Conservation (phyloP, 306 rosid species). For the Trifolium fragiferum region DNA sequence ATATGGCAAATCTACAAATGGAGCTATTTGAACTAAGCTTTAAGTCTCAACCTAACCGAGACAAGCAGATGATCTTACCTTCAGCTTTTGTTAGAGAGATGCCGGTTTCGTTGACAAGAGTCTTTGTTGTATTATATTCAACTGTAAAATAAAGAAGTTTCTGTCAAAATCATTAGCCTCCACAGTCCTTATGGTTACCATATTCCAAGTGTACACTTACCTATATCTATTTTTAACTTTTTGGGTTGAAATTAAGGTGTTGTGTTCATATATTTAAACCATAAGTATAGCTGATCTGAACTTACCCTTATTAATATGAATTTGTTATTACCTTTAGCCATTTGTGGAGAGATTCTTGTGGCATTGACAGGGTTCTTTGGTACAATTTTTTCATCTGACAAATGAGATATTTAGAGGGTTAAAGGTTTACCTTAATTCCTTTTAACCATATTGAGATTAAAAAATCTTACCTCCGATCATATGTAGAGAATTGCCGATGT, state of each 20-base stretch:
- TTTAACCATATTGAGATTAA: constrained; percentile 24
- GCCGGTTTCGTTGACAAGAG: constrained; percentile 29
- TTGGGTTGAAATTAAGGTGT: background rate
- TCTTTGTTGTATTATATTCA: constrained; percentile 36
- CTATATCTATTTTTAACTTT: background rate
- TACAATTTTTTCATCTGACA: constrained; percentile 45
- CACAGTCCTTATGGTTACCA: background rate
- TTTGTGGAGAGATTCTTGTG: constrained; percentile 39
- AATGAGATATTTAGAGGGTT: constrained; percentile 12
- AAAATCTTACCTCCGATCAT: constrained; percentile 36
- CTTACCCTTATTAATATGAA: background rate
- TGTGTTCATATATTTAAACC: constrained; percentile 13
- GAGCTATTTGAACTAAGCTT: background rate
- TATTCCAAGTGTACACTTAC: background rate
- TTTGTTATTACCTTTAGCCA: constrained; percentile 36
- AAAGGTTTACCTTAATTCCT: constrained; percentile 15
- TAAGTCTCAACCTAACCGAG: constrained; percentile 12
- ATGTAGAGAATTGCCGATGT: constrained; percentile 35
- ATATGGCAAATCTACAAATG: background rate
- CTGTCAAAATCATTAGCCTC: constrained; percentile 27
- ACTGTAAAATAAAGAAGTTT: constrained; percentile 38
- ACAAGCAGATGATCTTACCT: constrained; percentile 39
- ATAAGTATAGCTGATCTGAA: constrained; percentile 4
- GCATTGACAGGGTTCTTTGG: constrained; percentile 32
- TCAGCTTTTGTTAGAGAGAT: constrained; percentile 35